Conservation (phyloP, 164 flowering plant species). For the Vitis labrusca region DNA sequence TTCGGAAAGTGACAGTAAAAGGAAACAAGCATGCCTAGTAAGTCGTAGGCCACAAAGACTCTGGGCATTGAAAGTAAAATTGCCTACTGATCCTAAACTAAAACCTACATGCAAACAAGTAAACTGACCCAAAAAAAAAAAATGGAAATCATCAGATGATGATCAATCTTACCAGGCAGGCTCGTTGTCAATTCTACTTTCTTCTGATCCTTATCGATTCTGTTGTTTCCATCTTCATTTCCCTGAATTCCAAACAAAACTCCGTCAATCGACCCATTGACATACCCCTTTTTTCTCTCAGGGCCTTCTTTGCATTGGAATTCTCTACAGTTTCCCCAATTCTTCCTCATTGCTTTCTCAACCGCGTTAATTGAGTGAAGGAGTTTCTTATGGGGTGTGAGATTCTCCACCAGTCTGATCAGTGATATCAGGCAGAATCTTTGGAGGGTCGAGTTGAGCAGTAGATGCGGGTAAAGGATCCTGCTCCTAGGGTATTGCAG, state of each 20-base stretch:
- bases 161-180: slow-evolving; percentile 17
- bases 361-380: slow-evolving; percentile 63
- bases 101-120: slow-evolving; percentile 20
- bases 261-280: slow-evolving; percentile 57
- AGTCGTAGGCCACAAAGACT: slow-evolving; percentile 15
- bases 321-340: slow-evolving; percentile 46
- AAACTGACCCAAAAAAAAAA: background rate
- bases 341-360: slow-evolving; percentile 66
- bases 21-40: slow-evolving; percentile 8
- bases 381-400: slow-evolving; percentile 73
- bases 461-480: slow-evolving; percentile 15
- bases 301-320: slow-evolving; percentile 65
- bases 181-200: slow-evolving; percentile 2
- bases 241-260: background rate
- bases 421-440: slow-evolving; percentile 36
- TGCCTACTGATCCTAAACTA: slow-evolving; percentile 23
- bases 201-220: background rate
- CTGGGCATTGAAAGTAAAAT: slow-evolving; percentile 14
- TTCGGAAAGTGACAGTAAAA: no score
- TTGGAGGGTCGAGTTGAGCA: slow-evolving; percentile 52
- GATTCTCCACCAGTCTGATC: slow-evolving; percentile 25
- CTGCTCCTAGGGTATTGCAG: slow-evolving; percentile 29
- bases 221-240: background rate
- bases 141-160: slow-evolving; percentile 31
- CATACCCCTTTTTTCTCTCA: slow-evolving; percentile 61